phyloP scores from a whole-genome alignment of 495 filamentous ascomycete genomes.

The Podospora bellae-mahoneyi region DNA sequence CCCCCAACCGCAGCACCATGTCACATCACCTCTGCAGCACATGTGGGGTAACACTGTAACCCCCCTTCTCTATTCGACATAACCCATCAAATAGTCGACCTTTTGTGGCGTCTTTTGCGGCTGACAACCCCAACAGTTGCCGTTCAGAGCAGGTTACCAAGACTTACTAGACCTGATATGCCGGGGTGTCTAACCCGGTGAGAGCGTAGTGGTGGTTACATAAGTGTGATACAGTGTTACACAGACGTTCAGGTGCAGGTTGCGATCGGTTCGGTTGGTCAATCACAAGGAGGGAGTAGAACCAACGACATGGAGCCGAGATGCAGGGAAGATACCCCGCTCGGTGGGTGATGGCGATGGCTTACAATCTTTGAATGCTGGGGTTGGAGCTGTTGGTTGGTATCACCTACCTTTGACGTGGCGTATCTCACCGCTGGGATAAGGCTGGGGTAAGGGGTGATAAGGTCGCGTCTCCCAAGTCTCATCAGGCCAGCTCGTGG shows the following conservation, averaged over 20 bases:
- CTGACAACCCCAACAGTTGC: background rate
- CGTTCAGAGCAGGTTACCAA: background rate
- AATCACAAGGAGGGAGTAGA: background rate
- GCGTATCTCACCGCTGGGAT: background rate
- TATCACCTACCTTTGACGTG: background rate
- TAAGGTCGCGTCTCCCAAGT: background rate
- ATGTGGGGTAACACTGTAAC: background rate
- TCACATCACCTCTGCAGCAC: background rate
- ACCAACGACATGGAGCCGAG: constrained; percentile 2
- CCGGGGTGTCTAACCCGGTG: background rate
- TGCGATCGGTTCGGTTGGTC: background rate
- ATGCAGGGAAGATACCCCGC: constrained; percentile 2
- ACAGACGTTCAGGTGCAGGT: background rate
- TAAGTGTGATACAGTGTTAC: background rate
- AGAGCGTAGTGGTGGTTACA: background rate
- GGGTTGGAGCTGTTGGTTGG: background rate
- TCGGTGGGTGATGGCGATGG: background rate
- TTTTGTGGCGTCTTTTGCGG: background rate
- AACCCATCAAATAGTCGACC: background rate
- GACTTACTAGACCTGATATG: background rate
- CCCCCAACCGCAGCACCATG: background rate
- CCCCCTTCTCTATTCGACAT: background rate
- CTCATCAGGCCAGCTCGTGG: background rate
- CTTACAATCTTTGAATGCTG: background rate
- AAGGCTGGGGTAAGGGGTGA: background rate